Base-by-base conservation (phyloP, 2,329 filamentous ascomycete species). In the Cytospora piceicola region DNA sequence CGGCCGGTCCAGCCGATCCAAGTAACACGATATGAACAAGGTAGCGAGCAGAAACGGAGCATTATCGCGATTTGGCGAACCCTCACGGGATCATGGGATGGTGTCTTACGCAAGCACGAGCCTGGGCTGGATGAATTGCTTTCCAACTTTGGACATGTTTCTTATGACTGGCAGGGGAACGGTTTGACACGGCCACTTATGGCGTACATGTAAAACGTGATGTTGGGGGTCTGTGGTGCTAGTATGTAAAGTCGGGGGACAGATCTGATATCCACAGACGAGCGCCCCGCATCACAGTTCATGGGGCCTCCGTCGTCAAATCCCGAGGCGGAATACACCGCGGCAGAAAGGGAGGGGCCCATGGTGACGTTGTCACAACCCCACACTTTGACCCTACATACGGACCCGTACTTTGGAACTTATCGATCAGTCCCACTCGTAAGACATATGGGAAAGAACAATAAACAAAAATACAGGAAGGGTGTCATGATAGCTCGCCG, bases 281-380 rank as follows among this genome's bases (percentile, higher is more conserved):
- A 54, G 15, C 59, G 49, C 61, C 57, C 65, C 62, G 62, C 62
- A 67, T 65, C 65, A 54, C 65, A 54, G 51, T 58, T 65, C 62
- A 29, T 55, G 24, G 42, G 8, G 49, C 17, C 39, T 24, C 46
- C 46, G n/a, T 22, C 29, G 15, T 51, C n/a, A 67, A 58, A 22
- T 67, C 62, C 65, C 65, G 65, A 60, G 49, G 51, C 34, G 34
- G 34, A 36, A 14, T 3, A 36, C n/a, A n/a, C n/a, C n/a, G n/a
- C 34, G 34, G 34, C 32, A 34, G 11, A 51, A 22, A 29, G 57
- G 46, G 59, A 54, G 64, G 63, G 63, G 63, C 51, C 39, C 17
- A 55, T 39, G 32, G 36, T 29, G 59, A 60, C 57, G 57, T 49
- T 64, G 57, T 36, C 39, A 46, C 49, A 32, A 24, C 52, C 52